phyloP scores from a whole-genome alignment of 352 stramenopile genomes.

The Peronospora destructor region DNA sequence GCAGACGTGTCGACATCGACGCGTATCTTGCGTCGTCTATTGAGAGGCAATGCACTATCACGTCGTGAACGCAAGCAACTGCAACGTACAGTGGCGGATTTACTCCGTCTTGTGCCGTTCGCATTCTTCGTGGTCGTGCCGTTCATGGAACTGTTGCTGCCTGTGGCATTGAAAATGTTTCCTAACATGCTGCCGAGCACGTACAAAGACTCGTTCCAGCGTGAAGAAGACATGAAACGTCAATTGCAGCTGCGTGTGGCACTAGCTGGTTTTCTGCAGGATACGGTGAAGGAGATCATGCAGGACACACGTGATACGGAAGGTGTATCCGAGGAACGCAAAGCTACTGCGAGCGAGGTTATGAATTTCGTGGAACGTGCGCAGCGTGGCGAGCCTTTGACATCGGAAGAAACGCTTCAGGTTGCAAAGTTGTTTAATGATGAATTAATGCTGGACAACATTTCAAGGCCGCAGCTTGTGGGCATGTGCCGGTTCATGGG shows the following conservation, averaged over 20 bases:
- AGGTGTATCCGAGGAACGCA: slow-evolving; percentile 68
- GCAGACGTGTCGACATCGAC: slow-evolving; percentile 92
- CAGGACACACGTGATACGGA: slow-evolving; percentile 75
- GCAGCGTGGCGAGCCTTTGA: slow-evolving; percentile 68
- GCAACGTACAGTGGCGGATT: slow-evolving; percentile 92
- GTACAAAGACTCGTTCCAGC: slow-evolving; percentile 93
- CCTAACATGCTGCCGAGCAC: slow-evolving; percentile 98
- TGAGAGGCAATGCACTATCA: slow-evolving; percentile 91
- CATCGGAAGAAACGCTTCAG: slow-evolving; percentile 75
- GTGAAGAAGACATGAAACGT: slow-evolving; percentile 97
- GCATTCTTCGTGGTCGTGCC: slow-evolving; percentile 96
- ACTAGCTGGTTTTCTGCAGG: slow-evolving; percentile 95
- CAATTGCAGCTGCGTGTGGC: slow-evolving; percentile 93
- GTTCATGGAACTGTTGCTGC: slow-evolving; percentile 97
- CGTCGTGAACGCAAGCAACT: slow-evolving; percentile 95
- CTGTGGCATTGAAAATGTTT: slow-evolving; percentile 96
- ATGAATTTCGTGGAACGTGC: slow-evolving; percentile 80
- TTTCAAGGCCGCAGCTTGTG: slow-evolving; percentile 94
- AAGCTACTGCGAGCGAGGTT: slow-evolving; percentile 74
- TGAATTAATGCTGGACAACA: slow-evolving; percentile 98
- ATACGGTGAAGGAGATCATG: slow-evolving; percentile 91
- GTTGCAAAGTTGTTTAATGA: slow-evolving; percentile 95
- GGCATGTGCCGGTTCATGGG: slow-evolving; percentile 97
- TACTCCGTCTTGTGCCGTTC: slow-evolving; percentile 96
- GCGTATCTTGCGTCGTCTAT: slow-evolving; percentile 86